Evolutionary conservation across 345 rosid species (phyloP), one percentile per base, ranked within the genome.

Genomic region (Eucalyptus marginata): DNA sequence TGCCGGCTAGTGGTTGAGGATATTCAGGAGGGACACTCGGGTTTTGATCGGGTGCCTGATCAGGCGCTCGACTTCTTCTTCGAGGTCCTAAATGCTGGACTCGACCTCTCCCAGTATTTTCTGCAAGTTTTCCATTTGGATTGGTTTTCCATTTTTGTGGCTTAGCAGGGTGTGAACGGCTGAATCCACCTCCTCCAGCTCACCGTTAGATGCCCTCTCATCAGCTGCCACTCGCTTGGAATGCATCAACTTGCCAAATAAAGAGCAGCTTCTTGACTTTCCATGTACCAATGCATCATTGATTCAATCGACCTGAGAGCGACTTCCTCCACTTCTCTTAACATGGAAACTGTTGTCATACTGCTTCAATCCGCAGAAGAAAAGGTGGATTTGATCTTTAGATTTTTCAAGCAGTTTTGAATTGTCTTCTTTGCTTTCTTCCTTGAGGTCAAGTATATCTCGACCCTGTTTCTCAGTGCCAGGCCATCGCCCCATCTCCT

Each of bases 11-110:
- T 91, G 52, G 76, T 56, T 76, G 84, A 92, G 86, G 86, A 91
- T 93, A 91, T 93, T 94, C 52, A 94, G 94, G 87, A 92, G 59
- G 33, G 93, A 92, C 49, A 90, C 93, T 88, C 92, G 90, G 44
- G 91, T 87, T 90, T 93, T 93, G 88, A 92, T 95, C 89, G 93
- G 40, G 43, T 90, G 87, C 83, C 94, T 91, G 17, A 88, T 89
- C 87, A 94, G 91, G 89, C 86, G 66, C 50, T 94, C 92, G 14
- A 92, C 86, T 68, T 92, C 96, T 59, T 89, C 91, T 92, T 93
- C 94, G 44, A 95, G 91, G 88, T 94, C 94, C 88, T 93, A 93
- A 90, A 94, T 87, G 91, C 91, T 88, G 33, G 87, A 83, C 76
- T 94, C 94, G 25, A 91, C 49, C 43, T 58, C 90, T 86, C 90